phyloP scores from a whole-genome alignment of 2,329 filamentous ascomycete species.

The Aspergillus pseudoglaucus region DNA sequence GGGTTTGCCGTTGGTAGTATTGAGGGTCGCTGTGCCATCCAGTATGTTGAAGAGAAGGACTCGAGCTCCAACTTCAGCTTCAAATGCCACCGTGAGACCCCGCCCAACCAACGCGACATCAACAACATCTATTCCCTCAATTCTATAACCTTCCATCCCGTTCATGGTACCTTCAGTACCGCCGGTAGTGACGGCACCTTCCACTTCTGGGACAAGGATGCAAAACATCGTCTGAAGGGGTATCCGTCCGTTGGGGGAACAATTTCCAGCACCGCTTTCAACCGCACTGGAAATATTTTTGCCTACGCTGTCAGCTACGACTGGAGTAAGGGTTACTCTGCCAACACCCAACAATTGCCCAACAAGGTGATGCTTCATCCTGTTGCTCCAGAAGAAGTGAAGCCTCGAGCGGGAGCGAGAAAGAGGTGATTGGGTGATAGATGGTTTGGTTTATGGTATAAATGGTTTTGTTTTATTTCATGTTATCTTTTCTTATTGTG shows the following conservation, averaged over 20 bases:
- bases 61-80: conserved; percentile 91
- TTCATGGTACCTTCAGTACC: conserved; percentile 96
- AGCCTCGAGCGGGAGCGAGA: conserved; percentile 44
- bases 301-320: conserved; percentile 92
- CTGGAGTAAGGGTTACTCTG: conserved; percentile 93
- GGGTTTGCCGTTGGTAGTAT: conserved; percentile 96
- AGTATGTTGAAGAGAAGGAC: conserved; percentile 97
- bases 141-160: conserved; percentile 93
- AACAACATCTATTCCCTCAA: conserved; percentile 94
- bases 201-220: conserved; percentile 71
- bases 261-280: conserved; percentile 90
- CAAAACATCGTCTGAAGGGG: conserved; percentile 82
- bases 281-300: conserved; percentile 74
- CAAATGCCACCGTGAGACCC: conserved; percentile 90
- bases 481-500: conserved; percentile 2
- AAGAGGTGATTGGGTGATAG: conserved; percentile 30
- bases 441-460: not conserved
- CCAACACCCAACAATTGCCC: conserved; percentile 63
- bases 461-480: not conserved
- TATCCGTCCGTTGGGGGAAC: conserved; percentile 78
- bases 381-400: conserved; percentile 59
- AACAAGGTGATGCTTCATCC: conserved; percentile 84
- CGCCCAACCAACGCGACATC: conserved; percentile 56
- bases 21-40: conserved; percentile 93
- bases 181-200: conserved; percentile 94